Conservation (phyloP, 2,329 filamentous ascomycete species). For the Laburnicola sp. region DNA sequence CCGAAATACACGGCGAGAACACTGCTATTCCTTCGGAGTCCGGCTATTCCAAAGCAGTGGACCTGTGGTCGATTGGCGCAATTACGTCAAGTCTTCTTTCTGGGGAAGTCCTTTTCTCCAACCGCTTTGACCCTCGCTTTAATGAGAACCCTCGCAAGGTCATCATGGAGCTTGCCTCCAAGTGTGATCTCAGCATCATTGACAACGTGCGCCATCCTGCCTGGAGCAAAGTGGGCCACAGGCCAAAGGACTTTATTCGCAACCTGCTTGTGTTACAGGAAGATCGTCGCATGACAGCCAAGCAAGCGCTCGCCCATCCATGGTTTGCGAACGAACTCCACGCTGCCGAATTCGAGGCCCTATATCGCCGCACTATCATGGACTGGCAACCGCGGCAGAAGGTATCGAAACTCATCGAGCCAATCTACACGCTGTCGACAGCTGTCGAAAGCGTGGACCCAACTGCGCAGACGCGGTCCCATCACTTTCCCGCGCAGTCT, state of each 20-base stretch:
- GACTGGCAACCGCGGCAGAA: conserved; percentile 54
- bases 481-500: not conserved
- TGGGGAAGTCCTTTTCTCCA: conserved; percentile 53
- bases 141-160: conserved; percentile 27
- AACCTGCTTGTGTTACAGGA: conserved; percentile 57
- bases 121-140: conserved; percentile 37
- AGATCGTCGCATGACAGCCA: conserved; percentile 54
- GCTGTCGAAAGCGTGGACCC: not conserved
- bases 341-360: conserved; percentile 51
- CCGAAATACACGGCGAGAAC: conserved; percentile 48
- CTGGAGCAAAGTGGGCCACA: conserved; percentile 49
- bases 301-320: conserved; percentile 56
- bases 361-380: conserved; percentile 54
- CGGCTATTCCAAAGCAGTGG: conserved; percentile 62
- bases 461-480: not conserved
- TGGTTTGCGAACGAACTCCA: conserved; percentile 61
- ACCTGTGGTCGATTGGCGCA: conserved; percentile 65
- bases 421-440: conserved; percentile 12
- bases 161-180: conserved; percentile 40
- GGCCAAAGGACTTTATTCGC: conserved; percentile 58
- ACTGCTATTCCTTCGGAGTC: conserved; percentile 22
- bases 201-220: conserved; percentile 41
- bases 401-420: conserved; percentile 34
- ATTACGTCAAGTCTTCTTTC: conserved; percentile 57
- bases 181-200: conserved; percentile 51